Conservation (phyloP, 768 basidiomycete species). For the Pluteus cervinus region DNA sequence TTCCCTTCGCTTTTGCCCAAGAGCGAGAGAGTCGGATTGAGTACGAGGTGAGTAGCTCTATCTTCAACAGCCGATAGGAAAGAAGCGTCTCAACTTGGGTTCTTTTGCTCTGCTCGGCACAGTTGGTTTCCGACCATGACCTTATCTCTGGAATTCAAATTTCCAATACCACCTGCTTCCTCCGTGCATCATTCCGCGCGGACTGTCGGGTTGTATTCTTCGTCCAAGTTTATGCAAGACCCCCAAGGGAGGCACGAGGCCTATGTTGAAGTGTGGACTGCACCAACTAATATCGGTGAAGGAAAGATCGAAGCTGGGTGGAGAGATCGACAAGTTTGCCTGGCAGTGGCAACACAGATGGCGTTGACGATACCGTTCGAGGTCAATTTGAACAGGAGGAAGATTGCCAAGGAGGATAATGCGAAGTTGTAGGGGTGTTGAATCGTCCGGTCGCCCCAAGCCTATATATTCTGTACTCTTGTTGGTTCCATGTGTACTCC, state of each 20-base stretch:
- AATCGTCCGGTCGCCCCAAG: too few relatives aligned
- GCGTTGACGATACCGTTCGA: constrained; percentile 40
- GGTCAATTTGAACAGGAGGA: constrained; percentile 28
- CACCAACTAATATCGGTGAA: constrained; percentile 48
- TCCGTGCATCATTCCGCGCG: constrained; percentile 35
- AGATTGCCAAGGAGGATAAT: too few relatives aligned
- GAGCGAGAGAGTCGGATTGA: constrained; percentile 32
- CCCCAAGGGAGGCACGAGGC: constrained; percentile 53
- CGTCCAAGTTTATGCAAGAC: constrained; percentile 44
- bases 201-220: constrained; percentile 52
- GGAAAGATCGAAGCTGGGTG: constrained; percentile 38
- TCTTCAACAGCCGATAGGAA: neutral
- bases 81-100: neutral
- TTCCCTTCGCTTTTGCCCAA: constrained; percentile 41
- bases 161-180: constrained; percentile 42
- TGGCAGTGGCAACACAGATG: constrained; percentile 60
- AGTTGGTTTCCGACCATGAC: constrained; percentile 65
- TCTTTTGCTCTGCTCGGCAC: neutral
- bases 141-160: constrained; percentile 58
- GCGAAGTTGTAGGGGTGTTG: too few relatives aligned
- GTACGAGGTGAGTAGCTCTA: constrained; percentile 19
- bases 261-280: constrained; percentile 62
- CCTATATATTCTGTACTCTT: too few relatives aligned
- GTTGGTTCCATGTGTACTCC: too few relatives aligned
- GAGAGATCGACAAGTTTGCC: constrained; percentile 59